phyloP scores from a whole-genome alignment of 352 stramenopile species.

The Phytophthora nicotianae region DNA sequence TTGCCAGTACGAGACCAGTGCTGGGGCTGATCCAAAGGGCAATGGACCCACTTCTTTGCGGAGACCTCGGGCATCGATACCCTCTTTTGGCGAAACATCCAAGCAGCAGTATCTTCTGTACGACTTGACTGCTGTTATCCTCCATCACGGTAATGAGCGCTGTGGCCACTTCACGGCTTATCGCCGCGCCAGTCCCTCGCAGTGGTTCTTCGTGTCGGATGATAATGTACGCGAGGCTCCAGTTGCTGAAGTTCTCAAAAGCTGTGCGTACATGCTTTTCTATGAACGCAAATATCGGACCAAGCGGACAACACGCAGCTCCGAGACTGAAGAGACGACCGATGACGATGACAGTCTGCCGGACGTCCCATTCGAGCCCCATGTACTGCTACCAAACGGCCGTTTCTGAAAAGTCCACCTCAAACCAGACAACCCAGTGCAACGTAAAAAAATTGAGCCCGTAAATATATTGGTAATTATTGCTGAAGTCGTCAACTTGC shows the following conservation, averaged over 20 bases:
- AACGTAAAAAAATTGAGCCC: constrained; percentile 11
- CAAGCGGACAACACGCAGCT: constrained; percentile 41
- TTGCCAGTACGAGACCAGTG: constrained; percentile 64
- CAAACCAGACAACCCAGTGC: neutral
- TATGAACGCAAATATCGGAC: constrained; percentile 79
- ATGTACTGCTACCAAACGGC: constrained; percentile 33
- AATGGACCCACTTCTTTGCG: constrained; percentile 14
- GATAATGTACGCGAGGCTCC: constrained; percentile 67
- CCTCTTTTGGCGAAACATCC: constrained; percentile 12
- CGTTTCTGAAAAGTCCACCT: constrained; percentile 29
- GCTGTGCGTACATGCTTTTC: constrained; percentile 91
- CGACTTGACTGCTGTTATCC: constrained; percentile 76
- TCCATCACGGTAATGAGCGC: constrained; percentile 88
- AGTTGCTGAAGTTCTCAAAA: constrained; percentile 66
- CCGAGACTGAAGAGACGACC: constrained; percentile 38
- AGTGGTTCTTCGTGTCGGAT: constrained; percentile 91
- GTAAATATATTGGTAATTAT: constrained; percentile 46
- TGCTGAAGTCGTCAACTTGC: constrained; percentile 18
- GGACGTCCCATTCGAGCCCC: constrained; percentile 54
- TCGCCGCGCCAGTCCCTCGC: constrained; percentile 48
- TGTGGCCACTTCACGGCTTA: constrained; percentile 89
- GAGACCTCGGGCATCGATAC: constrained; percentile 6
- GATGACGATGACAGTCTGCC: constrained; percentile 56
- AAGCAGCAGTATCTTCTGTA: constrained; percentile 65
- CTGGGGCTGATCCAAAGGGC: constrained; percentile 33